phyloP scores from a whole-genome alignment of 2,329 filamentous ascomycete species.

The Calonectria leucothoes region DNA sequence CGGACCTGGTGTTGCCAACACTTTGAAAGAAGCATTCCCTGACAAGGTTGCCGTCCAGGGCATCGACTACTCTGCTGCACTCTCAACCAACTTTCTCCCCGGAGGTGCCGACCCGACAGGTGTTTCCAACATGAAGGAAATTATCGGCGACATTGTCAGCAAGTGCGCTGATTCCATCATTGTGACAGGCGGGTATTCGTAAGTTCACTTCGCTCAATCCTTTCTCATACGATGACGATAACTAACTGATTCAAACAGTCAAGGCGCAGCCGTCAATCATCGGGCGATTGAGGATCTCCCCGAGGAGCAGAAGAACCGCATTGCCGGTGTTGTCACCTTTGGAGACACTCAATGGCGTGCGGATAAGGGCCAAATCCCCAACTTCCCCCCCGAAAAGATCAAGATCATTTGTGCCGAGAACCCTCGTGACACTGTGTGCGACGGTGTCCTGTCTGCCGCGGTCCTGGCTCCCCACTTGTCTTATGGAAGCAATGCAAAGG shows the following conservation, averaged over 20 bases:
- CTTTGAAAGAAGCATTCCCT: neutral
- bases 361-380: neutral
- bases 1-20: slow-evolving; percentile 1
- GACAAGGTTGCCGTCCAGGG: neutral
- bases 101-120: neutral
- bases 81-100: neutral
- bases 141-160: neutral
- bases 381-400: neutral
- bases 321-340: slow-evolving; percentile 5
- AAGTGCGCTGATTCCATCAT: slow-evolving; percentile 3
- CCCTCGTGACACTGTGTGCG: slow-evolving; percentile 4
- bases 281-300: slow-evolving; percentile 2
- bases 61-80: neutral
- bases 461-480: slow-evolving; percentile 4
- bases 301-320: slow-evolving; percentile 3
- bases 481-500: neutral
- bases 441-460: neutral
- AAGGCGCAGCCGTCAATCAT: slow-evolving; percentile 1
- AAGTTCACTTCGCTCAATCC: neutral
- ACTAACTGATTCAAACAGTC: neutral
- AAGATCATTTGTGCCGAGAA: slow-evolving; percentile 10
- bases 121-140: neutral
- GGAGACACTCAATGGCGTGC: slow-evolving; percentile 3
- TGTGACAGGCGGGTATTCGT: slow-evolving; percentile 5
- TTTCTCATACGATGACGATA: too few relatives aligned